Base-by-base conservation (phyloP, 306 rosid genomes). In the Alnus rubra region DNA sequence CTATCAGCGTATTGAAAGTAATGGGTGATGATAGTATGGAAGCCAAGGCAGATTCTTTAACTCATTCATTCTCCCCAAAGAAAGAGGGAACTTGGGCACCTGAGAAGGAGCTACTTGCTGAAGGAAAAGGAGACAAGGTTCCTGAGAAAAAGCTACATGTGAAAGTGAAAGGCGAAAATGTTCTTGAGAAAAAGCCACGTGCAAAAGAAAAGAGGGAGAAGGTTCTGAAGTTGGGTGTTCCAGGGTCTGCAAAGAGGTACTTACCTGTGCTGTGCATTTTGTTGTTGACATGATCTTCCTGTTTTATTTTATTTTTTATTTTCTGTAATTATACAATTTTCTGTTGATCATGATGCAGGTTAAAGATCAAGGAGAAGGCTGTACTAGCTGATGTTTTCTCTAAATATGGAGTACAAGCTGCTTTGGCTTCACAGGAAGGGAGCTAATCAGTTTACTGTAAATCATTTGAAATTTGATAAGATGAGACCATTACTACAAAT, bases 331-430 rank as follows among this genome's bases (percentile, higher is more conserved):
- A 19, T 30, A 63, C 14, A 48, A 13, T 55, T 23, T 68, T 45
- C 75, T 23, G 54, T 85, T 78, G 81, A 77, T 76, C 74, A 74
- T 69, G 39, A 11, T 82, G 85, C 91, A 92, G 98, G 94, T 83
- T 95, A 82, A 95, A 79, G 93, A 74, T 90, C 54, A 92, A 81
- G 85, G 98, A 95, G 86, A 91, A 89, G 90, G 94, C 98, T 69
- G 82, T 90, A 52, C 80, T 92, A n/a, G 84, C 53, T 69, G 94
- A 89, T 47, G 98, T 92, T 82, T 85, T 91, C 84, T 87, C 97
- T 28, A 95, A 90, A 83, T 95, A 95, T 52, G 92, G 96, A 63
- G 55, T 33, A n/a, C 89, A 91, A 76, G 28, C 89, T 77, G 69
- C 88, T 49, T 9, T 74, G 85, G 82, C 53, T 69, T 75, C 86